Conservation (phyloP, 192 early-diverging fungal species). For the Rhizoclosmatium globosum region DNA sequence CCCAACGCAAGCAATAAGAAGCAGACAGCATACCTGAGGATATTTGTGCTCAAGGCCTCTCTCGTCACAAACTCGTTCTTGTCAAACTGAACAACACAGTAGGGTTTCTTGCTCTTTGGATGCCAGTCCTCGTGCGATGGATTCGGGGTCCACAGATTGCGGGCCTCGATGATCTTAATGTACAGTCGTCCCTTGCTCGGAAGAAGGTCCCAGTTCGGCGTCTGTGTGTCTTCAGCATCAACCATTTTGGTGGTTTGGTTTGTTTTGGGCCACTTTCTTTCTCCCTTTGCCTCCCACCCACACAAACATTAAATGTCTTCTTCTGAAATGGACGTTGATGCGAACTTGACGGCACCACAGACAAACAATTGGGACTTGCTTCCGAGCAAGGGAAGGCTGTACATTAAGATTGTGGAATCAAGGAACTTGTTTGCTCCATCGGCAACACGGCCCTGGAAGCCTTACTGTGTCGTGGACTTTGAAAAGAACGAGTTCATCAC, state of each 20-base stretch:
- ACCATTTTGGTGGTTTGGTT: not conserved
- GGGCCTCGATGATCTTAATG: slow-evolving; percentile 83
- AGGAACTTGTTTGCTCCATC: slow-evolving; percentile 46
- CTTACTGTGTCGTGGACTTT: slow-evolving; percentile 66
- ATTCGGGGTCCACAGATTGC: slow-evolving; percentile 73
- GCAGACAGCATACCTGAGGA: not conserved
- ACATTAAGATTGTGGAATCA: slow-evolving; percentile 61
- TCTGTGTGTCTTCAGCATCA: not conserved
- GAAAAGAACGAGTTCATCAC: slow-evolving; percentile 67
- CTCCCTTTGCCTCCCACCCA: no score
- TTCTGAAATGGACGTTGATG: not conserved
- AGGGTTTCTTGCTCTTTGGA: slow-evolving; percentile 53
- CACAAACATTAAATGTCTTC: no score
- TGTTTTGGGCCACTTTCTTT: not conserved
- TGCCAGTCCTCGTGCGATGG: slow-evolving; percentile 59
- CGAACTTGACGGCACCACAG: not conserved
- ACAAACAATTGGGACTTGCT: slow-evolving; percentile 19
- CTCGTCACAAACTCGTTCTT: slow-evolving; percentile 80
- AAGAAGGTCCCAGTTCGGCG: slow-evolving; percentile 21
- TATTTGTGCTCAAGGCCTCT: slow-evolving; percentile 11
- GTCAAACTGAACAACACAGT: slow-evolving; percentile 88
- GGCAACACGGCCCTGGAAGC: slow-evolving; percentile 43
- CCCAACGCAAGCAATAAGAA: no score
- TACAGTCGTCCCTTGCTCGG: slow-evolving; percentile 17
- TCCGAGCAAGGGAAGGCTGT: slow-evolving; percentile 40